A percentile compares a stretch with the other conserved stretches of the same genome.
These are phyloP conservation scores for Botrytis cinerea DNA, from an alignment of 2,329 filamentous ascomycete genomes.

Conservation along the genomic window DNA sequence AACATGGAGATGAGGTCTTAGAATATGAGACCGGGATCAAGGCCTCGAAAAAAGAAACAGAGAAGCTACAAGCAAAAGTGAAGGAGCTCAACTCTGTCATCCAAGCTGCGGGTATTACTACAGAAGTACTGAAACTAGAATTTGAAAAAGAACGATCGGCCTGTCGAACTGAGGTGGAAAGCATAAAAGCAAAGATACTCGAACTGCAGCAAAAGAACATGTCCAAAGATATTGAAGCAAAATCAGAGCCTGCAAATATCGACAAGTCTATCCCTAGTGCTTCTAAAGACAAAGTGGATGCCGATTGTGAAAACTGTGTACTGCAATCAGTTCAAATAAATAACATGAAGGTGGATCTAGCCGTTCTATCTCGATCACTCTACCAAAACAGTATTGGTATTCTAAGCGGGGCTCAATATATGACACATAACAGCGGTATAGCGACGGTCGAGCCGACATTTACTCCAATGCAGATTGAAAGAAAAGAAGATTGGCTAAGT, in stretches of 20 bases:
- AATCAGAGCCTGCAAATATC: not conserved
- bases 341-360: not conserved
- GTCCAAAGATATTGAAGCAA: not conserved
- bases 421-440: no score
- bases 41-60: not conserved
- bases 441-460: accelerated
- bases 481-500: not conserved
- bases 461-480: not conserved
- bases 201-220: not conserved
- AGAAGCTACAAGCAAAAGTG: not conserved
- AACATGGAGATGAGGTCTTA: not conserved
- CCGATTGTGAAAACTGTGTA: no score
- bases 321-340: no score
- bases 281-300: not conserved
- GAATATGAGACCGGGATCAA: not conserved
- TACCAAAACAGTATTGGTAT: not conserved
- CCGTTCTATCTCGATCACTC: not conserved
- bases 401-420: not conserved
- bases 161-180: not conserved
- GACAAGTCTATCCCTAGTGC: not conserved
- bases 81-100: not conserved
- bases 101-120: not conserved
- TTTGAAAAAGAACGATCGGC: not conserved
- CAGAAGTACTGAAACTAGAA: not conserved
- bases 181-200: not conserved